Evolutionary conservation across 2,329 filamentous ascomycete species (phyloP), one percentile per base, ranked within the genome.

Genomic region (Cladophialophora chaetospira): DNA sequence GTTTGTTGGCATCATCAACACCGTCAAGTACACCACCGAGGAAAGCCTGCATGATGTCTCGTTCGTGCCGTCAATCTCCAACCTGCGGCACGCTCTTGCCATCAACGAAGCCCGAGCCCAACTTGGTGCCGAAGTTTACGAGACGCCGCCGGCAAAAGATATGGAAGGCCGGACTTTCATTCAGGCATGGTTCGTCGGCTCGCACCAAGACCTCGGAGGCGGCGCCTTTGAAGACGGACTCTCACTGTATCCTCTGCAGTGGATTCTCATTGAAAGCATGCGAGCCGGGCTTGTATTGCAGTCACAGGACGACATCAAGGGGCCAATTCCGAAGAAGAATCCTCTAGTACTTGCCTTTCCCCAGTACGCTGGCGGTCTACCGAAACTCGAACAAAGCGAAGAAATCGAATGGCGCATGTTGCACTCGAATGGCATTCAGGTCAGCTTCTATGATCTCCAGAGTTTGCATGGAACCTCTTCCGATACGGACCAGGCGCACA

Each of bases 171-270:
- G 35, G 38, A 72, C 66, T 9, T 65, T 72, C 5, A 51, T 74
- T 5, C 69, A 76, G 57, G 73, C 73, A 1, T 73, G 71, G 72
- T 77, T 76, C 57, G 68, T 73, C 2, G 73, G 74, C 3, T 68
- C 65, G 1, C 69, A 75, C 49, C 63, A 61, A 5, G 73, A 77
- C 45, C 66, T 77, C 23, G 71, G 72, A 3, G 74, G 74, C 2
- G 68, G 70, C 1, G 61, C 69, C 2, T 62, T 60, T 23, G 65
- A 72, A 3, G 72, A 74, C 49, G 73, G 74, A 2, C 61, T 75
- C 4, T 70, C 71, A 3, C 63, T 77, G 2, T 77, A 75, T 58
- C 73, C 74, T 3, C 57, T 76, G 1, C 73, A 77, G 57, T 77
- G 73, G 74, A 75, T 76, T 65, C 55, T 75, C 26, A 57, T 72